A percentile compares a stretch with the other conserved stretches of the same genome.
These are phyloP conservation scores for Vigna nakashimae DNA, from an alignment of 306 rosid species.

Conservation along the genomic window DNA sequence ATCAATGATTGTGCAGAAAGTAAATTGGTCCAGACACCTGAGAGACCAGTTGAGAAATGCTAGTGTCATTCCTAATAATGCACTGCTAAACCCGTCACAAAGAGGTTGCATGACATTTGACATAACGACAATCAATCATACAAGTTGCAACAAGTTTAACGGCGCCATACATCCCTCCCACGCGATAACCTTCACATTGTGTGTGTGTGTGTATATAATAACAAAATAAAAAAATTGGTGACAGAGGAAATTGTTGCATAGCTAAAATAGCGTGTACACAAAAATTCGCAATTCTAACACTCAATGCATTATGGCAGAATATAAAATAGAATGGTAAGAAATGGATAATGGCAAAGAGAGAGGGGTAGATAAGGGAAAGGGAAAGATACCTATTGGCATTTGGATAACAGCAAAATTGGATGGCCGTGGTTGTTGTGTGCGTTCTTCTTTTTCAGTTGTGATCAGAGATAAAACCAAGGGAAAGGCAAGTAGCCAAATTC, in stretches of 20 bases:
- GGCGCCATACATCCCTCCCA: slow-evolving; percentile 2
- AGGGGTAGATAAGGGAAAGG: slow-evolving; percentile 36
- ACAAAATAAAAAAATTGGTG: slow-evolving; percentile 13
- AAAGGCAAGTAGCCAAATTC: slow-evolving; percentile 53
- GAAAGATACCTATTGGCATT: slow-evolving; percentile 44
- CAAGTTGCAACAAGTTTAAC: slow-evolving; percentile 48
- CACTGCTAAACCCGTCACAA: slow-evolving; percentile 30
- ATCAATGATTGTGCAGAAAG: slow-evolving; percentile 13
- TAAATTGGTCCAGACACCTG: slow-evolving; percentile 38
- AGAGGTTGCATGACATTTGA: slow-evolving; percentile 38
- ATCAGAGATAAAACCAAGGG: slow-evolving; percentile 48
- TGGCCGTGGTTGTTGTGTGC: slow-evolving; percentile 15
- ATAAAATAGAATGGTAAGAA: background rate
- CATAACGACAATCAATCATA: slow-evolving; percentile 31
- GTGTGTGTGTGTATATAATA: background rate
- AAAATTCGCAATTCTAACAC: background rate
- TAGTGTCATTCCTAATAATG: slow-evolving; percentile 30
- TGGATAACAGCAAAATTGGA: slow-evolving; percentile 44
- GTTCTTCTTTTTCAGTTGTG: background rate
- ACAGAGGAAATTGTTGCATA: slow-evolving; percentile 26
- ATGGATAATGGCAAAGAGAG: background rate
- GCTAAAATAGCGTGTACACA: background rate
- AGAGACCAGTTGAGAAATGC: slow-evolving; percentile 15
- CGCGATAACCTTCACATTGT: background rate
- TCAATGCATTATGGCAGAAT: background rate